Evolutionary conservation across 495 filamentous ascomycete genomes (phyloP), one percentile per base, ranked within the genome.

Genomic region (Aspergillus carlsbadensis): DNA sequence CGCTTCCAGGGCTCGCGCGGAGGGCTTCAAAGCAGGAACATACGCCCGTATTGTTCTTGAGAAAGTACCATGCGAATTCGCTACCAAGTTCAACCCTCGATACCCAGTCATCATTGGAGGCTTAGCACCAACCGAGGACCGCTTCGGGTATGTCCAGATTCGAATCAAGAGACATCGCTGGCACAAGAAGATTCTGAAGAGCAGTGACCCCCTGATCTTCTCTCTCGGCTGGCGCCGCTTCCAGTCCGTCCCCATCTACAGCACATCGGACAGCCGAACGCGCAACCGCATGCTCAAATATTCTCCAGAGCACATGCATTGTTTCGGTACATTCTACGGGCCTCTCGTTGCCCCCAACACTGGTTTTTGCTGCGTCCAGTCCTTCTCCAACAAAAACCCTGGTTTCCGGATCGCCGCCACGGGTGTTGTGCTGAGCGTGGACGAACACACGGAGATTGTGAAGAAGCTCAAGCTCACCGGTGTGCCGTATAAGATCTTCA

Each of bases 111-210:
- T 98, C 45, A 79, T 98, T 37, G 94, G 94, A 42, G 94, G 94
- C 44, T 78, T 98, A 37, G 84, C 90, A 36, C 81, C 95, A 8
- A 96, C 92, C 0, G 94, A 98, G 70, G 91, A 97, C 70, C 85
- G 94, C 11, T 96, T 96, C 67, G 94, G 95, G 2, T 97, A 90
- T 62, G 87, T 98, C 13, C 94, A 97, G 70, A 83, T 97, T 46
- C 84, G 95, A 35, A 97, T 98, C 77, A 97, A 97, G 81, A 81
- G 89, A 55, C 94, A 98, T 67, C 82, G 94, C 60, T 98, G 95
- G 95, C 94, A 98, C 70, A 97, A 98, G 83, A 96, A 92, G 79
- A 97, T 97, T 54, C 77, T 98, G 58, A 98, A 98, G 74, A 96
- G 90, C 15, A 96, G 93, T 61, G 94, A 98, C 64, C 94, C 94